Conservation (phyloP, 768 basidiomycete genomes). For the Kwoniella sp. region DNA sequence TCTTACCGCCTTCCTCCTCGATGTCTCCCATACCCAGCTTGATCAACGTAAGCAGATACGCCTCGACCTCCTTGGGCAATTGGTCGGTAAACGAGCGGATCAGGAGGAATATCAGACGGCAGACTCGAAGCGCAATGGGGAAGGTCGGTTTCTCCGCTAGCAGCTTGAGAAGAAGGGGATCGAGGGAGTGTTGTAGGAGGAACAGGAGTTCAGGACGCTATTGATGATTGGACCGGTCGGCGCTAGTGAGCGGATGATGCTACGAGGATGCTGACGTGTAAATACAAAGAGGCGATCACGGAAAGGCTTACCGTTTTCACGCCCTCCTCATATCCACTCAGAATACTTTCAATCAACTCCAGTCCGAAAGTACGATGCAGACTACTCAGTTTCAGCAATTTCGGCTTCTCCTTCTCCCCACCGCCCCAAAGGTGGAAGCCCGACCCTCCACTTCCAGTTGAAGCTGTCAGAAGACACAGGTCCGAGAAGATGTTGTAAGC, state of each 20-base stretch:
- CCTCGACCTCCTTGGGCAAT: slow-evolving; percentile 78
- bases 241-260: not conserved
- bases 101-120: slow-evolving; percentile 88
- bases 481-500: slow-evolving; percentile 89
- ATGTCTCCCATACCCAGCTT: slow-evolving; percentile 57
- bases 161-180: slow-evolving; percentile 81
- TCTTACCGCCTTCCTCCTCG: slow-evolving; percentile 34
- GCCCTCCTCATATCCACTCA: slow-evolving; percentile 60
- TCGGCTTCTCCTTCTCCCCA: slow-evolving; percentile 63
- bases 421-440: slow-evolving; percentile 29
- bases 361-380: slow-evolving; percentile 91
- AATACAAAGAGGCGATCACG: no score
- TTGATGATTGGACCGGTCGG: no score
- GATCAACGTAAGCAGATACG: slow-evolving; percentile 69
- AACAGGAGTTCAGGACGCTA: slow-evolving; percentile 81
- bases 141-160: slow-evolving; percentile 78
- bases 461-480: slow-evolving; percentile 73
- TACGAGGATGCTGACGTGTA: no score
- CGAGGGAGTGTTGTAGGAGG: slow-evolving; percentile 85
- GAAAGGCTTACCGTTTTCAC: slow-evolving; percentile 65
- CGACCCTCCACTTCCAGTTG: slow-evolving; percentile 13
- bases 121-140: slow-evolving; percentile 84
- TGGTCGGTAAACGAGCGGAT: slow-evolving; percentile 86
- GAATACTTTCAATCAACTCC: slow-evolving; percentile 94
- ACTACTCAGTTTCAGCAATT: slow-evolving; percentile 76